A percentile compares a stretch with the other conserved stretches of the same genome.
phyloP scores from a whole-genome alignment of 805 yeast genomes.

The Zygotorulaspora chibaensis region DNA sequence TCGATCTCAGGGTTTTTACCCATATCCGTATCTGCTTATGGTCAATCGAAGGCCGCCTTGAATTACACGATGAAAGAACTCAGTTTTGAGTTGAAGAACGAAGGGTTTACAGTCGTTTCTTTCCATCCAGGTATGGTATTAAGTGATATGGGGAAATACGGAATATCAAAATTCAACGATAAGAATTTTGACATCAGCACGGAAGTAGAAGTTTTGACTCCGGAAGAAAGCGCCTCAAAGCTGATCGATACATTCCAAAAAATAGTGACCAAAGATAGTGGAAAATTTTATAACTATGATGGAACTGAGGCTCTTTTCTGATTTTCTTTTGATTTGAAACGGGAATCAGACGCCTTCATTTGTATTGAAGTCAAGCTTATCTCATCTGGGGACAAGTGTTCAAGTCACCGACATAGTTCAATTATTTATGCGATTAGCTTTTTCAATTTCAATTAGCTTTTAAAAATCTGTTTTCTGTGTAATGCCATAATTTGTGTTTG shows the following conservation, averaged over 20 bases:
- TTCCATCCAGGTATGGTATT: conserved; percentile 41
- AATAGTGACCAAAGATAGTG: conserved; percentile 25
- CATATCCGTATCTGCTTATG: conserved; percentile 31
- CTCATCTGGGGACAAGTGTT: no score
- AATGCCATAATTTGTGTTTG: no score
- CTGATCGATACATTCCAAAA: conserved; percentile 19
- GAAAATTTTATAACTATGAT: conserved; percentile 28
- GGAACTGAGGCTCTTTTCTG: conserved; percentile 16
- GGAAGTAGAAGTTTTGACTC: conserved; percentile 15
- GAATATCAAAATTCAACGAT: conserved; percentile 4
- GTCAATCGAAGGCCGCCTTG: conserved; percentile 38
- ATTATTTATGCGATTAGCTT: no score
- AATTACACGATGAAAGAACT: conserved; percentile 32
- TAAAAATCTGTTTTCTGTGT: no score
- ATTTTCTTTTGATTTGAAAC: background rate
- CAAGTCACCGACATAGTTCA: no score
- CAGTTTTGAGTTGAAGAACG: conserved; percentile 24
- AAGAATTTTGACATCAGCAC: conserved; percentile 2
- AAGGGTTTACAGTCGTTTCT: conserved; percentile 32
- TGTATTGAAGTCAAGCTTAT: no score
- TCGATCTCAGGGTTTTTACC: conserved; percentile 20
- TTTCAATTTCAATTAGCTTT: no score
- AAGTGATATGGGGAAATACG: conserved; percentile 34
- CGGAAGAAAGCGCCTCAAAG: conserved; percentile 26
- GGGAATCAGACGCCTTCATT: no score